Conservation (phyloP, 148 eudicot species). For the Cornus florida region DNA sequence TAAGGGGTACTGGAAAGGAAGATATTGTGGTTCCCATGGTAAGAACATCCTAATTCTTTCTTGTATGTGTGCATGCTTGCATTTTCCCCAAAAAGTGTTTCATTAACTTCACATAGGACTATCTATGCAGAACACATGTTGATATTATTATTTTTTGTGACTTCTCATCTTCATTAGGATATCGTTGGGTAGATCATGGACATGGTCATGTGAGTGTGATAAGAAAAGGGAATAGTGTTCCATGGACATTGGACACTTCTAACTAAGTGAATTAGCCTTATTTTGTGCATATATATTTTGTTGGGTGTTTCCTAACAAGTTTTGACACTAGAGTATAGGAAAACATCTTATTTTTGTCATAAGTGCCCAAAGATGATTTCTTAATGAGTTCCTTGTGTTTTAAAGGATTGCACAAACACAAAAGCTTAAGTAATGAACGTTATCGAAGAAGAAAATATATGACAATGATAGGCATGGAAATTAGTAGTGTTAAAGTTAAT, state of each 20-base stretch:
- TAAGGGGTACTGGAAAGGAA: slow-evolving; percentile 64
- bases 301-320: background rate
- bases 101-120: too few relatives aligned
- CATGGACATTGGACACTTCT: background rate
- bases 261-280: background rate
- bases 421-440: too few relatives aligned
- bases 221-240: background rate
- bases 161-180: too few relatives aligned
- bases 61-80: slow-evolving; percentile 1
- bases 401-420: background rate
- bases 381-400: too few relatives aligned
- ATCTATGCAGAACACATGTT: too few relatives aligned
- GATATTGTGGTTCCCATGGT: slow-evolving; percentile 86
- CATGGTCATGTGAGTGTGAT: background rate
- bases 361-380: background rate
- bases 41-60: slow-evolving; percentile 3
- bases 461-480: background rate
- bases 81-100: background rate
- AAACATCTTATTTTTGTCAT: too few relatives aligned
- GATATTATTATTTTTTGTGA: too few relatives aligned
- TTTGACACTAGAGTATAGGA: background rate
- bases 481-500: background rate
- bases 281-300: background rate
- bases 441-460: too few relatives aligned
- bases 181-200: background rate